These are phyloP conservation scores for Periconia digitata DNA, from an alignment of 2,329 filamentous ascomycete species.

Conservation along the genomic window DNA sequence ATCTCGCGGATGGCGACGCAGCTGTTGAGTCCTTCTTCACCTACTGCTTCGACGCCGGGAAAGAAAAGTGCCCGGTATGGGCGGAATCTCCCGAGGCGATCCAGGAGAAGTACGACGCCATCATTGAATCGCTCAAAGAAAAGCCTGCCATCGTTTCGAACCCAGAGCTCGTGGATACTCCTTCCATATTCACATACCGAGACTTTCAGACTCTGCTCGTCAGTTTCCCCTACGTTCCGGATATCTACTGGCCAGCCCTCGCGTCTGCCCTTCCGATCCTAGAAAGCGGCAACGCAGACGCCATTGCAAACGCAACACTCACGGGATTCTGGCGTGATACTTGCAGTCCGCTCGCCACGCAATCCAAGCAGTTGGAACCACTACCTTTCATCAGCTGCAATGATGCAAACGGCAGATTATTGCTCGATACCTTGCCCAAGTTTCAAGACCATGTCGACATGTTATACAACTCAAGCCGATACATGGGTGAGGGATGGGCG, in stretches of 20 bases:
- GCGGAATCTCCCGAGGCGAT: background rate
- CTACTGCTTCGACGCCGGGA: constrained; percentile 9
- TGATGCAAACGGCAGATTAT: background rate
- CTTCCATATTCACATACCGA: constrained; percentile 10
- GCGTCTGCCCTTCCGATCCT: constrained; percentile 6
- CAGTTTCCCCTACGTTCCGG: constrained; percentile 7
- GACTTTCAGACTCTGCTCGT: constrained; percentile 6
- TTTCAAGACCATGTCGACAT: background rate
- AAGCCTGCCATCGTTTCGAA: constrained; percentile 9
- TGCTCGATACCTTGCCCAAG: background rate
- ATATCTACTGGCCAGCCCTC: constrained; percentile 5
- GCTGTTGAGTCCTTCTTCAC: constrained; percentile 13
- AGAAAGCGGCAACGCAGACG: constrained; percentile 8
- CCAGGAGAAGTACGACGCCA: background rate
- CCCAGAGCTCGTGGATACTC: background rate
- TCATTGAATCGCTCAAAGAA: constrained; percentile 2
- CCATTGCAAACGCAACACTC: background rate
- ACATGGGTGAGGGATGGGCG: background rate
- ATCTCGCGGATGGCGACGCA: constrained; percentile 11
- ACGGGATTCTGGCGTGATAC: background rate
- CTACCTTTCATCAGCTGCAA: background rate
- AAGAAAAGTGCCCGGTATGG: constrained; percentile 12
- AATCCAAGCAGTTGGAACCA: background rate
- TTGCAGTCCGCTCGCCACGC: background rate
- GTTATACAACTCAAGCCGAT: background rate